phyloP scores from a whole-genome alignment of 2,329 filamentous ascomycete genomes.

The Arthroderma sp. region DNA sequence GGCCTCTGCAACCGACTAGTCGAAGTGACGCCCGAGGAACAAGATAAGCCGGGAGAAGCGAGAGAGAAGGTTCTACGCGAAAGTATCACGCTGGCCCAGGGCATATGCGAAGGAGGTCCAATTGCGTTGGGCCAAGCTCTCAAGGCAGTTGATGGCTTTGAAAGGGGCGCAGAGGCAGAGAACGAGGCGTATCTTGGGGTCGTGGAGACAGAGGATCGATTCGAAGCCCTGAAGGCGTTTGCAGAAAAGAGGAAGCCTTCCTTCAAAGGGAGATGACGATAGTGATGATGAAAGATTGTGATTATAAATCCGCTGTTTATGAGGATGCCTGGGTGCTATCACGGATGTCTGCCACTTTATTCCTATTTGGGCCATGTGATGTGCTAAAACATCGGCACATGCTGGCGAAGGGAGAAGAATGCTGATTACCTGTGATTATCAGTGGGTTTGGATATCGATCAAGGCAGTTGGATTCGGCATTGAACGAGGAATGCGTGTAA shows the following conservation, averaged over 20 bases:
- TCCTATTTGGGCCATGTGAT: background rate
- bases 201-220: constrained; percentile 68
- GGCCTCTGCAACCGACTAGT: constrained; percentile 85
- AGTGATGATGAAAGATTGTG: background rate
- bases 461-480: background rate
- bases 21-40: constrained; percentile 52
- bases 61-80: constrained; percentile 59
- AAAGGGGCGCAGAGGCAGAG: constrained; percentile 59
- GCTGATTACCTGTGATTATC: background rate
- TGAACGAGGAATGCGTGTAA: background rate
- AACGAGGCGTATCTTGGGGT: constrained; percentile 77
- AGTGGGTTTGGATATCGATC: background rate
- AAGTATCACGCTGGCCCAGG: constrained; percentile 63
- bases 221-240: constrained; percentile 83
- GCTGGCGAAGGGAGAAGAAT: background rate
- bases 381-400: background rate
- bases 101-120: constrained; percentile 84
- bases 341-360: background rate
- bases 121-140: constrained; percentile 69
- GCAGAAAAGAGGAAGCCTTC: constrained; percentile 58
- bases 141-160: constrained; percentile 60
- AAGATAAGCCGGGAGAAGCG: constrained; percentile 45
- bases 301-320: background rate
- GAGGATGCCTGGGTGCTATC: background rate
- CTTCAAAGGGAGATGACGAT: constrained; percentile 47